Base-by-base conservation (phyloP, 768 basidiomycete genomes). In the Daedalea quercina region DNA sequence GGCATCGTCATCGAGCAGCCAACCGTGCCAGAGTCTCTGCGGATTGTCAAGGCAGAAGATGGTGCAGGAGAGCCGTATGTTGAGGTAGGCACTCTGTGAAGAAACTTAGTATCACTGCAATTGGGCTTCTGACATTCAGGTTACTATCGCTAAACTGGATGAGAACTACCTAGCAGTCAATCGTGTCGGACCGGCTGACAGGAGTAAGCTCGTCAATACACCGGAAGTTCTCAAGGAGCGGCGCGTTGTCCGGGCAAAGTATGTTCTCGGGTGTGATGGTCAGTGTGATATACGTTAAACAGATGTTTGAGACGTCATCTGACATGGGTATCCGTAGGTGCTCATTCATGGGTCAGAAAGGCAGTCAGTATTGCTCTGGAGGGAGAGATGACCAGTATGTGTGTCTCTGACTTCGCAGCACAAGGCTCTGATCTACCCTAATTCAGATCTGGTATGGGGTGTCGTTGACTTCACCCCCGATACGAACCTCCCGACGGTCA, bases 401-500 rank as follows among this genome's bases (percentile, higher is more conserved):
- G 51, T 19, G 13, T n/a, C 37, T 3, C 3, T 40, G 15, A 6
- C 8, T 6, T 3, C 3, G 6, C 34, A 35, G 8, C 9, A n/a
- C n/a, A n/a, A n/a, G 17, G 17, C 34, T 35, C n/a, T 35, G 9
- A 35, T 35, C 34, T 35, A 17, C 17, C 33, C 22, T 49, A 22
- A 1, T 17, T 15, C 42, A 70, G 69, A 70, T 50, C 67, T 57
- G 47, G 65, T 73, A 1, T 74, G 73, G 73, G 73, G 73, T 3
- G 72, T 71, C 0, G 60, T 73, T 20, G 72, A 90, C 65, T 71
- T 80, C 47, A 60, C 79, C 23, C 84, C 84, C 0, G 76, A 82
- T n/a, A 88, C 87, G 1, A 71, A 89, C 61, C 87, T 90, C 54
- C 89, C 89, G 0, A 40, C 37, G 4, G 7, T 40, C 7, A 6